Evolutionary conservation across 2,329 filamentous ascomycete genomes (phyloP), one percentile per base, ranked within the genome.

Genomic region (Talaromyces funiculosus): DNA sequence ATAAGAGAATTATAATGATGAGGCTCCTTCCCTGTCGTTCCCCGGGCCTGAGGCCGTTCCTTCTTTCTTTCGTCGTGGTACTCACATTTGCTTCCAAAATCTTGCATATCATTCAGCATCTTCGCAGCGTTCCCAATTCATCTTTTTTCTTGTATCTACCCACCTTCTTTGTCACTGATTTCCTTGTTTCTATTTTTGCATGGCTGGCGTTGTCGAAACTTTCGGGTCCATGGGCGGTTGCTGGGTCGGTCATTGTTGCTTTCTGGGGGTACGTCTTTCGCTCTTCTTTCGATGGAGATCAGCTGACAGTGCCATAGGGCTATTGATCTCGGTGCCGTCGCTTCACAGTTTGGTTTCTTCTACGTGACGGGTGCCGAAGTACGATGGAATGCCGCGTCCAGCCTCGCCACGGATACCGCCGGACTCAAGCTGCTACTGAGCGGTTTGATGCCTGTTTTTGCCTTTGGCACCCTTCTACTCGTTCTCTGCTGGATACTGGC

Each of bases 351-450:
- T 6, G 69, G 69, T 0, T 73, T 73, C 37, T 72, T 68, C 54
- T 66, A 68, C 42, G 68, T 73, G 29, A 72, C 71, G 10, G 68
- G 70, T 24, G 66, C 67, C 22, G 71, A 73, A 51, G 64, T 72
- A 55, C 69, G 68, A 43, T 73, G 71, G 67, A 67, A 69, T 61
- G 66, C 69, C 20, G 69, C 70, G 2, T 66, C 65, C 18, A 70
- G 64, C 45, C 66, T 72, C 14, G 68, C 67, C 20, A 65, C 63
- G 31, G 70, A 73, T 53, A 66, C 69, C 1, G 69, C 67, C 37
- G 71, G 70, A 4, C 63, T 69, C 33, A 66, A 69, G 22, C 47
- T 73, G 56, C 67, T 73, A 57, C 35, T 72, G 45, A 72, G 69
- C 51, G 71, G 71, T 3, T 62, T 72, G 40, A 59, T 62, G 18